Base-by-base conservation (phyloP, 176 grass and related monocot genomes). In the Rhynchospora pubera region DNA sequence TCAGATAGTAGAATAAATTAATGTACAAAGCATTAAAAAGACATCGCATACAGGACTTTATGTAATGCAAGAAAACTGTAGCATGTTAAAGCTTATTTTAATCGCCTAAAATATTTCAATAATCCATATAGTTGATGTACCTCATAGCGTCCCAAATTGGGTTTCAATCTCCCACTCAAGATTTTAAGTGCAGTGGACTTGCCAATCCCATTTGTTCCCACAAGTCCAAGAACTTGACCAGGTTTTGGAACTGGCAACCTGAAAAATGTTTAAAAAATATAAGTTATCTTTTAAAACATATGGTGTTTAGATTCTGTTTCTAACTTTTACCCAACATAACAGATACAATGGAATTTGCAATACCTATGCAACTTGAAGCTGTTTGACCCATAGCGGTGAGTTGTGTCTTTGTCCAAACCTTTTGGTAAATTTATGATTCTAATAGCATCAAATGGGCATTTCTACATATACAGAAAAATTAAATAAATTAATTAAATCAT, bases 361-460 rank as follows among this genome's bases (percentile, higher is more conserved):
- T 86, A 94, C 95, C 96, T 98, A 59, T 98, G 96, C 81, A 98
- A 70, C 57, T 98, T 98, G 85, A 98, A 98, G 58, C 86, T 91
- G 75, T 98, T 98, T 48, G 96, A 90, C 22, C 96, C 92, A 90
- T 94, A 98, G 42, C 92, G 89, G 62, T 98, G 96, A 28, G 92
- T 94, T 58, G 96, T 94, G 69, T 94, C 96, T 79, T 98, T 98
- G 55, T 87, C 96, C 83, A 98, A 55, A 66, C 94, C 90, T 77
- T 98, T 94, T 34, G 96, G 96, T 47, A 98, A 85, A 77, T 98
- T 94, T 62, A 98, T 93, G 65, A 98, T 98, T n/a, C 91, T 85
- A 84, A 98, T 98, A 18, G 96, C 90, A 53, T 93, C 90, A 83
- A 98, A 98, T 11, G 96, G 96, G 26, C 96, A 98, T 98, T 98